Conservation (phyloP, 2,329 filamentous ascomycete genomes). For the Aureobasidium uvarum region DNA sequence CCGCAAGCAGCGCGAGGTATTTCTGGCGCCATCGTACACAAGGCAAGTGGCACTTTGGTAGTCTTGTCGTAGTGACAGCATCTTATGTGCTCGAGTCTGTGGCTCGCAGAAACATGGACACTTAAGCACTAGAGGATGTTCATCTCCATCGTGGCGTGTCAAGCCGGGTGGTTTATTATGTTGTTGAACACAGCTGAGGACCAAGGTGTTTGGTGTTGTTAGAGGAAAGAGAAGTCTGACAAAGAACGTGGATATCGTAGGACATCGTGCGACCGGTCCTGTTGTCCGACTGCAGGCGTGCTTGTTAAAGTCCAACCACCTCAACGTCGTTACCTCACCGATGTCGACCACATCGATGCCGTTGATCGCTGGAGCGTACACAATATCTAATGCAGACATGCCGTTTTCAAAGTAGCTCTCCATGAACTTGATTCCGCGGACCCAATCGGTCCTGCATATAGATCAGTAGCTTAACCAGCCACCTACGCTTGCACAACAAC, state of each 20-base stretch:
- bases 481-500: neutral
- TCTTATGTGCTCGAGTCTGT: neutral
- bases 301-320: neutral
- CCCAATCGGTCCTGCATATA: slow-evolving; percentile 12
- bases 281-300: neutral
- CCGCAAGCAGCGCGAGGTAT: no score
- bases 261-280: neutral
- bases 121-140: neutral
- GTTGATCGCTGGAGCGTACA: neutral
- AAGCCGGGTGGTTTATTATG: neutral
- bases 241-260: neutral
- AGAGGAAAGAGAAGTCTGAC: neutral
- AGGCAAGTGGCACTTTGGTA: no score
- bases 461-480: neutral
- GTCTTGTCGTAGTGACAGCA: neutral
- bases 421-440: neutral
- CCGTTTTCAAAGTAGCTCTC: neutral
- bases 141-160: neutral
- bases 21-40: no score
- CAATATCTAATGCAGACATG: neutral
- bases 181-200: neutral
- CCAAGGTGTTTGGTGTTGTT: neutral
- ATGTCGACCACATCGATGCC: neutral
- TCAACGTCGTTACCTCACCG: slow-evolving; percentile 3
- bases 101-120: neutral